Conservation (phyloP, 768 basidiomycete genomes). For the Asterophora lycoperdoides region DNA sequence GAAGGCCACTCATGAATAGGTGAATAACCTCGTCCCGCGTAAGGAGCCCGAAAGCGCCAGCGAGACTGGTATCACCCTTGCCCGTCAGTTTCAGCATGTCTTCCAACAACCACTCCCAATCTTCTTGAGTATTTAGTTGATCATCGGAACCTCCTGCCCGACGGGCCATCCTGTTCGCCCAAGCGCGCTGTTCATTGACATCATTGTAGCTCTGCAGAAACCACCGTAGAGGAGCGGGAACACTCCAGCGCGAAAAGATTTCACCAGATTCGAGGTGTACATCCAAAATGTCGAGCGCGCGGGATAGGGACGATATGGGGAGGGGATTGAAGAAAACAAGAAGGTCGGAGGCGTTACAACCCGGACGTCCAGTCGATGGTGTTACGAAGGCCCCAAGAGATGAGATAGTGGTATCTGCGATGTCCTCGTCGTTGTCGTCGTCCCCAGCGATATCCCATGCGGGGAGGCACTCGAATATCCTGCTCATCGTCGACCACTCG, state of each 20-base stretch:
- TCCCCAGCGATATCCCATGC: constrained; percentile 69
- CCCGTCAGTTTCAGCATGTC: constrained; percentile 85
- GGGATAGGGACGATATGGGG: constrained; percentile 68
- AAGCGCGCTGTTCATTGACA: constrained; percentile 64
- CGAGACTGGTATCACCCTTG: constrained; percentile 55
- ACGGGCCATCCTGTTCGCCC: constrained; percentile 85
- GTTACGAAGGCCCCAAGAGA: constrained; percentile 78
- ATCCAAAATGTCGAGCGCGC: constrained; percentile 86
- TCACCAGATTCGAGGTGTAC: constrained; percentile 93
- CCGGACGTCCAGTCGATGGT: constrained; percentile 60
- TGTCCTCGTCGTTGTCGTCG: constrained; percentile 65
- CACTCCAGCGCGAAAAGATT: constrained; percentile 84
- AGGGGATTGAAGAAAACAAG: constrained; percentile 81
- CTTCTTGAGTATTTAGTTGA: constrained; percentile 55
- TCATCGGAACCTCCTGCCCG: constrained; percentile 54
- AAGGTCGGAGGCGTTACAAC: constrained; percentile 63
- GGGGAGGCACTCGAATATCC: constrained; percentile 93
- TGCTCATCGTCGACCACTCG: constrained; percentile 82
- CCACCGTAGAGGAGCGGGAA: constrained; percentile 82
- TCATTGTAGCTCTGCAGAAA: constrained; percentile 76
- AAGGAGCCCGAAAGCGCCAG: constrained; percentile 79
- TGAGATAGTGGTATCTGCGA: constrained; percentile 74
- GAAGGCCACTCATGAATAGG: constrained; percentile 84
- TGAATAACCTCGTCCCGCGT: constrained; percentile 63
- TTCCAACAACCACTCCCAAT: constrained; percentile 85